A percentile compares a stretch with the other conserved stretches of the same genome.
Evolutionary conservation across 1,284 basidiomycete genomes (phyloP).

Genomic region (Moesziomyces globuligerus): DNA sequence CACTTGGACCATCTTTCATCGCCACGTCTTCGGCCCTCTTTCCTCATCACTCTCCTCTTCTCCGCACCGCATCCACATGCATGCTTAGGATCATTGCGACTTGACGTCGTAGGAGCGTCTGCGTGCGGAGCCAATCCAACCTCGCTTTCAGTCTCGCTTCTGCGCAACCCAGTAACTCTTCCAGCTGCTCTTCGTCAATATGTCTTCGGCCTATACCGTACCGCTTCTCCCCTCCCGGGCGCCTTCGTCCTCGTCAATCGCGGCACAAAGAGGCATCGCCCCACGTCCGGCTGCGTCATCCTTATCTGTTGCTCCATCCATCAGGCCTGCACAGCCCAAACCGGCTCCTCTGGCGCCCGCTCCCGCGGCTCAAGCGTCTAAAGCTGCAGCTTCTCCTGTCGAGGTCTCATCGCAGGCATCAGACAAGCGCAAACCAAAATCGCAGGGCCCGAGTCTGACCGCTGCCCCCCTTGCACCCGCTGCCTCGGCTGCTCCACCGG

Average conservation of each 20-base stretch:
- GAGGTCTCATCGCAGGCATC: slow-evolving; percentile 5
- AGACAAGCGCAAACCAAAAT: slow-evolving; percentile 2
- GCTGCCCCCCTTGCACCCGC: slow-evolving; percentile 2
- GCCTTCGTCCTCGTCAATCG: slow-evolving; percentile 14
- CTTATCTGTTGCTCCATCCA: background rate
- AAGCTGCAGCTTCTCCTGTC: background rate
- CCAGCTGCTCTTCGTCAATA: background rate
- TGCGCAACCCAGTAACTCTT: background rate
- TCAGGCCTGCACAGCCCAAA: slow-evolving; percentile 9
- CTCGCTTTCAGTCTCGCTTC: background rate
- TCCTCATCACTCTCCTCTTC: too few species aligned
- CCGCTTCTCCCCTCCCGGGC: slow-evolving; percentile 18
- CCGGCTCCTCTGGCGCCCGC: slow-evolving; percentile 10
- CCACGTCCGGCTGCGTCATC: slow-evolving; percentile 14
- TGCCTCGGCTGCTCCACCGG: slow-evolving; percentile 1
- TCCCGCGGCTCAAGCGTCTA: slow-evolving; percentile 2
- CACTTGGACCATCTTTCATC: too few species aligned
- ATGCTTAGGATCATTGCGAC: background rate
- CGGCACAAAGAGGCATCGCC: slow-evolving; percentile 19
- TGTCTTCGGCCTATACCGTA: slow-evolving; percentile 34
- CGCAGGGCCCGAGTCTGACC: slow-evolving; percentile 4
- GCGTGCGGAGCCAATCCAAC: background rate
- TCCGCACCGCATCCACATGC: background rate
- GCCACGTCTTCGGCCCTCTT: too few species aligned
- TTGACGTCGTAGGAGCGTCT: background rate